Evolutionary conservation across 169 alveolate genomes (phyloP).

Genomic region (Plasmodium gonderi): DNA sequence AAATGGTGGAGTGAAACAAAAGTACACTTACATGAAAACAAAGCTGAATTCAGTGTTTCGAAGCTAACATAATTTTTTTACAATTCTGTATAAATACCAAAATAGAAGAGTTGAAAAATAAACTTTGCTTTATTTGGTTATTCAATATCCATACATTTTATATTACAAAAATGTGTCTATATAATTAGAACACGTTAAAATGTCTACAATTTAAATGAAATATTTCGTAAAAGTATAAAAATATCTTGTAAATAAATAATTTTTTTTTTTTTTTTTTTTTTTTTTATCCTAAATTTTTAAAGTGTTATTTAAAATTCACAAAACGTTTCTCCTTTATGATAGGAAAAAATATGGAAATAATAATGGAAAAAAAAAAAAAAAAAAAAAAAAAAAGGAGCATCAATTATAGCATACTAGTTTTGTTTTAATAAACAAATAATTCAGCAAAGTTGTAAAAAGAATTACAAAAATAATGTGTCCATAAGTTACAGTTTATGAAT

Average conservation of each 20-base stretch:
- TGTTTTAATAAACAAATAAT: neutral
- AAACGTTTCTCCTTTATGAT: neutral
- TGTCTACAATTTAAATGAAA: neutral
- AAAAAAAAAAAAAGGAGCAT: too few species aligned
- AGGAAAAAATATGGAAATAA: neutral
- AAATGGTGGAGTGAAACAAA: neutral
- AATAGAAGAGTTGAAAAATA: neutral
- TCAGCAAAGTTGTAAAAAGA: neutral
- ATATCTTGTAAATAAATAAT: too few species aligned
- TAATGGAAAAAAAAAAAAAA: too few species aligned
- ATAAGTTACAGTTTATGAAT: neutral
- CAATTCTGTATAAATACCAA: neutral
- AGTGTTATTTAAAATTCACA: neutral
- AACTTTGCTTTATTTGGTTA: neutral
- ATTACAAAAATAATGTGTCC: neutral
- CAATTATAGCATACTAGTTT: neutral
- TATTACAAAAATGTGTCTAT: neutral
- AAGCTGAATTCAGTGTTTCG: neutral
- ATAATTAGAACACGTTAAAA: neutral
- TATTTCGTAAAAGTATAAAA: too few species aligned
- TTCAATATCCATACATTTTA: neutral
- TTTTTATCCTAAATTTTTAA: neutral
- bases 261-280: neutral
- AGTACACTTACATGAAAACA: neutral
- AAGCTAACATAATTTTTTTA: neutral